A percentile compares a stretch with the other conserved stretches of the same genome.
Conservation (phyloP, 768 basidiomycete genomes). For the Termitomyces sp. region DNA sequence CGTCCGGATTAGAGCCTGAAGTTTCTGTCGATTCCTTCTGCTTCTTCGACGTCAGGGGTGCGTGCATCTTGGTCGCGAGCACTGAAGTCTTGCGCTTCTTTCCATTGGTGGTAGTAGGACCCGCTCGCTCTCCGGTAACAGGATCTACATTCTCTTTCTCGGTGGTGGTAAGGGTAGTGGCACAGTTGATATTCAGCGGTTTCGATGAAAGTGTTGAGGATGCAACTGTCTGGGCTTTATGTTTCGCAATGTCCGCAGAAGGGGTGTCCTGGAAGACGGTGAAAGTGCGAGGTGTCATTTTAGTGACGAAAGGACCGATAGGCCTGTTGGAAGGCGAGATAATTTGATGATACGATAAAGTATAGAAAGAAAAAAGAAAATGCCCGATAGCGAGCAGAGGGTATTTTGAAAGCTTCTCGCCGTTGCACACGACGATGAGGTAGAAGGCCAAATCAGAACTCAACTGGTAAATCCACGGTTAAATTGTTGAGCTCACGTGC, state of each 20-base stretch:
- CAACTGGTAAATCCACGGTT: conserved; percentile 13
- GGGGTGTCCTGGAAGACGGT: conserved; percentile 60
- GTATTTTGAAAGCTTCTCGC: background rate
- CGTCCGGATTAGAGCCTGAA: conserved; percentile 35
- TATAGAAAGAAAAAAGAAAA: background rate
- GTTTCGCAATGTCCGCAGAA: conserved; percentile 25
- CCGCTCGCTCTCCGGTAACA: conserved; percentile 59
- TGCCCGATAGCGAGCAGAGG: conserved; percentile 3
- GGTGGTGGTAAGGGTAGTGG: conserved; percentile 28
- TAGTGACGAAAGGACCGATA: conserved; percentile 6
- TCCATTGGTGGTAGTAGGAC: conserved; percentile 23
- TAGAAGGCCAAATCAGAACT: conserved; percentile 10
- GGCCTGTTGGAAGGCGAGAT: conserved; percentile 2
- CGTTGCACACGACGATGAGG: conserved; percentile 13
- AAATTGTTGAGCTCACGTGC: conserved; percentile 14
- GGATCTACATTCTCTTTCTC: conserved; percentile 84
- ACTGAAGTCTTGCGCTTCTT: conserved; percentile 66
- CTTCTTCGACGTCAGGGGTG: conserved; percentile 32
- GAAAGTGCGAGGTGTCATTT: conserved; percentile 54
- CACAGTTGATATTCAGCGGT: conserved; percentile 14
- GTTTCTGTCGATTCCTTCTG: conserved; percentile 38
- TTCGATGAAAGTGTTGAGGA: conserved; percentile 21
- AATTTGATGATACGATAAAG: background rate
- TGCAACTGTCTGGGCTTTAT: conserved; percentile 23
- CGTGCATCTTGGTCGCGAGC: conserved; percentile 46